Conservation (phyloP, 805 yeast species). For the Cyberlindnera amylophila region DNA sequence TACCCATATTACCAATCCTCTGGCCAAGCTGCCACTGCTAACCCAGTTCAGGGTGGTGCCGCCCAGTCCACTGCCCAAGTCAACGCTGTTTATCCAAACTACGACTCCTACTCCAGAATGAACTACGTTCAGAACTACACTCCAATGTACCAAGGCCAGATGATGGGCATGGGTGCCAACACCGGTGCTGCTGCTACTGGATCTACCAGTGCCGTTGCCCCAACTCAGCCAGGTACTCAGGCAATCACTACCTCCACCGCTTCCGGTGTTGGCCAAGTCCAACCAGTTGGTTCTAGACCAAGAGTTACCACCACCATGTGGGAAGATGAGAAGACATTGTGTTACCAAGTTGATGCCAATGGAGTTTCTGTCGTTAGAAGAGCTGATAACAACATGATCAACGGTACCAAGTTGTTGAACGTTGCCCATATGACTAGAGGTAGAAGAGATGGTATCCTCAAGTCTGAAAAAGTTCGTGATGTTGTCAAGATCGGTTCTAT, state of each 20-base stretch:
- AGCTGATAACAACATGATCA: conserved; percentile 81
- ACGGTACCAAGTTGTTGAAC: conserved; percentile 78
- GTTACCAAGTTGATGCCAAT: conserved; percentile 82
- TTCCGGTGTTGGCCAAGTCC: conserved; percentile 28
- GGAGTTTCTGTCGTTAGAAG: conserved; percentile 78
- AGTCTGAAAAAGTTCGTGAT: conserved; percentile 70
- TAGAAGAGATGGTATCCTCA: conserved; percentile 77
- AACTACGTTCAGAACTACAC: conserved; percentile 24
- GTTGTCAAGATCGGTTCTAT: conserved; percentile 84
- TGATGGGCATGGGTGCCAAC: conserved; percentile 6
- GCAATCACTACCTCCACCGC: conserved; percentile 10
- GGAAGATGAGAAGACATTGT: conserved; percentile 84
- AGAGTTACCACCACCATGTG: conserved; percentile 81
- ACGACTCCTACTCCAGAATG: conserved; percentile 24
- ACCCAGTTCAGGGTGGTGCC: neutral
- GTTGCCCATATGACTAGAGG: conserved; percentile 89
- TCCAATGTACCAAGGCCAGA: conserved; percentile 23
- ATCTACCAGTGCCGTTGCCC: conserved; percentile 3
- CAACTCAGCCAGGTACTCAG: conserved; percentile 11
- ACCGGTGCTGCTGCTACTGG: conserved; percentile 15
- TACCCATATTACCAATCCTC: conserved; percentile 26
- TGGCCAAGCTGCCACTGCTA: conserved; percentile 1
- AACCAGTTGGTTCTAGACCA: conserved; percentile 39
- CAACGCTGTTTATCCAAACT: conserved; percentile 20
- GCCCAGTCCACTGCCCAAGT: conserved; percentile 6